Evolutionary conservation across 176 grass and related monocot genomes (phyloP).

Genomic region (Eleusine indica): DNA sequence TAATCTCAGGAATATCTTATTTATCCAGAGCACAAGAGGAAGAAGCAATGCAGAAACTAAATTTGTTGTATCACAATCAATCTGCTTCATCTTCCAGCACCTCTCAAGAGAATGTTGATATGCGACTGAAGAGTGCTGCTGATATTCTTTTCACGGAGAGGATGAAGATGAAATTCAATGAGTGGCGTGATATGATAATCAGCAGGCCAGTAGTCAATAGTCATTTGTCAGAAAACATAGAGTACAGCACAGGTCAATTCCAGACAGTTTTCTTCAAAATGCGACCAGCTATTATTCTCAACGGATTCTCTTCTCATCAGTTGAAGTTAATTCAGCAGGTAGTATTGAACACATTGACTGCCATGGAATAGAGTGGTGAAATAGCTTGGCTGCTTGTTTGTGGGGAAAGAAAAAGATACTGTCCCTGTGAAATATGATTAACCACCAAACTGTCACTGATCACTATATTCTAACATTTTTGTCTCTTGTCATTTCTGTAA

Average conservation of each 20-base stretch:
- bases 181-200: conserved; percentile 67
- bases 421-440: background rate
- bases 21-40: conserved; percentile 97
- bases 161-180: conserved; percentile 71
- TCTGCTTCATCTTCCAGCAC: conserved; percentile 41
- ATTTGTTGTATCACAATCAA: conserved; percentile 37
- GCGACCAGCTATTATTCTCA: conserved; percentile 69
- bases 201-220: conserved; percentile 41
- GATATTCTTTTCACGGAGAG: conserved; percentile 83
- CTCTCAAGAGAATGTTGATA: conserved; percentile 49
- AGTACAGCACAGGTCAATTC: conserved; percentile 47
- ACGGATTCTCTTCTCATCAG: conserved; percentile 80
- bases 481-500: conserved; percentile 26
- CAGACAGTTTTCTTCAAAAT: conserved; percentile 86
- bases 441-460: background rate
- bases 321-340: conserved; percentile 84
- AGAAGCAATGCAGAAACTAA: conserved; percentile 53
- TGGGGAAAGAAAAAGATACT: background rate
- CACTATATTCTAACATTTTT: background rate
- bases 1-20: conserved; percentile 99
- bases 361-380: conserved; percentile 15
- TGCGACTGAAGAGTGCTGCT: conserved; percentile 49
- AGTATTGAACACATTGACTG: conserved; percentile 34
- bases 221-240: conserved; percentile 39
- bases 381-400: conserved; percentile 9